Percentiles rank a stretch among this genome's conserved stretches.
Evolutionary conservation across 768 basidiomycete genomes (phyloP).

Genomic region (Tulasnella sp.): DNA sequence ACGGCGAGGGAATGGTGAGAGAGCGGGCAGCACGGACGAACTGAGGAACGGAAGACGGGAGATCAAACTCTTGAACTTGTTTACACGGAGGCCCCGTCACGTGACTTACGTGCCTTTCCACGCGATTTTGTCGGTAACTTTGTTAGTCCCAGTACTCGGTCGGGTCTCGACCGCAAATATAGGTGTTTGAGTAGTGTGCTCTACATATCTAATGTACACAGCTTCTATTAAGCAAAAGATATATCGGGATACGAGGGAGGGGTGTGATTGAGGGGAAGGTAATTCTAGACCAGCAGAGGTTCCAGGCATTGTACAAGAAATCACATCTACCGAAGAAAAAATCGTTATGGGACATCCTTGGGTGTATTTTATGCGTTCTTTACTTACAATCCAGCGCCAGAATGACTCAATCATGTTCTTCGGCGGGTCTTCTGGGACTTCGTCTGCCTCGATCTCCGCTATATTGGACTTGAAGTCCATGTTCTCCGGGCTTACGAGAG

Average conservation of each 20-base stretch:
- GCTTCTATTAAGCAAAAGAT: neutral
- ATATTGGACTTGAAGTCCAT: conserved; percentile 79
- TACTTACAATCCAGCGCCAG: conserved; percentile 10
- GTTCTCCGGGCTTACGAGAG: conserved; percentile 39
- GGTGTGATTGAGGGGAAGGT: neutral
- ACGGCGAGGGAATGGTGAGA: neutral
- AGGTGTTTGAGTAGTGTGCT: neutral
- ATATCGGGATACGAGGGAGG: neutral
- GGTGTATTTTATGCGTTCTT: neutral
- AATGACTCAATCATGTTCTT: conserved; percentile 11
- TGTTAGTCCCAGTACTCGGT: neutral
- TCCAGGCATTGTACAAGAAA: neutral
- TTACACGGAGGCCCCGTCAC: neutral
- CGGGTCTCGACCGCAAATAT: neutral
- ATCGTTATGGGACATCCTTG: neutral
- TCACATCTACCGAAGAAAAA: neutral
- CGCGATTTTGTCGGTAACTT: neutral
- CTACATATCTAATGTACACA: neutral
- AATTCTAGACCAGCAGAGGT: neutral
- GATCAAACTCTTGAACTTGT: neutral
- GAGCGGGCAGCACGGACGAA: neutral
- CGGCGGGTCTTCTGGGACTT: conserved; percentile 6
- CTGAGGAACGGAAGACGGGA: neutral
- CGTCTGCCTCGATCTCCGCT: conserved; percentile 36
- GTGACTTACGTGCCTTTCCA: neutral